These are phyloP conservation scores for Acanthamoeba royreba DNA, from an alignment of 208 protist species.

Conservation along the genomic window DNA sequence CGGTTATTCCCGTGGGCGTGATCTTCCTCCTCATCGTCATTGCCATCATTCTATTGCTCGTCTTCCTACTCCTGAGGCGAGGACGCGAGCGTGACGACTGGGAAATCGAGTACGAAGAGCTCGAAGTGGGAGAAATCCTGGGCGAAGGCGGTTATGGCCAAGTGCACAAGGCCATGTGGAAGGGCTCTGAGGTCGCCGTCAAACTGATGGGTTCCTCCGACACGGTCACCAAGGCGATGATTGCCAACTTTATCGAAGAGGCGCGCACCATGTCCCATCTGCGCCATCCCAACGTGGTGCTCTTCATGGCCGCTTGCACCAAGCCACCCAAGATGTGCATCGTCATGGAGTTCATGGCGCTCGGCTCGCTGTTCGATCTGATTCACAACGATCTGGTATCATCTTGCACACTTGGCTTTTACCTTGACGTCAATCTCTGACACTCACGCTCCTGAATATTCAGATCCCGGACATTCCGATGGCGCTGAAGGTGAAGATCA, in stretches of 20 bases:
- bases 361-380: not conserved
- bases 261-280: not conserved
- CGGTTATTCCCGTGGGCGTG: not conserved
- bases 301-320: constrained; percentile 32
- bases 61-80: not conserved
- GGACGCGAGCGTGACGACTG: not conserved
- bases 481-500: not conserved
- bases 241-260: not conserved
- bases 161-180: not conserved
- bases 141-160: not conserved
- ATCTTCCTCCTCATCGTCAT: not conserved
- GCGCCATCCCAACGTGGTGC: not conserved
- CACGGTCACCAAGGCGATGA: not conserved
- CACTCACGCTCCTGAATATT: too few species aligned
- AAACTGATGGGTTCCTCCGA: not conserved
- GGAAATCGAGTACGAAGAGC: constrained; percentile 20
- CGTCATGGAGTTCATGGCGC: constrained; percentile 12
- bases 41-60: not conserved
- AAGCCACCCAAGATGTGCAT: not conserved
- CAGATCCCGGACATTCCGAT: not conserved
- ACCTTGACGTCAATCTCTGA: too few species aligned
- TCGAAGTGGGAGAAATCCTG: not conserved
- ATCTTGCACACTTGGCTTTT: too few species aligned
- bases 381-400: constrained; percentile 6
- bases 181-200: constrained; percentile 21